phyloP scores from a whole-genome alignment of 495 filamentous ascomycete genomes.

The Lophium mytilinum region DNA sequence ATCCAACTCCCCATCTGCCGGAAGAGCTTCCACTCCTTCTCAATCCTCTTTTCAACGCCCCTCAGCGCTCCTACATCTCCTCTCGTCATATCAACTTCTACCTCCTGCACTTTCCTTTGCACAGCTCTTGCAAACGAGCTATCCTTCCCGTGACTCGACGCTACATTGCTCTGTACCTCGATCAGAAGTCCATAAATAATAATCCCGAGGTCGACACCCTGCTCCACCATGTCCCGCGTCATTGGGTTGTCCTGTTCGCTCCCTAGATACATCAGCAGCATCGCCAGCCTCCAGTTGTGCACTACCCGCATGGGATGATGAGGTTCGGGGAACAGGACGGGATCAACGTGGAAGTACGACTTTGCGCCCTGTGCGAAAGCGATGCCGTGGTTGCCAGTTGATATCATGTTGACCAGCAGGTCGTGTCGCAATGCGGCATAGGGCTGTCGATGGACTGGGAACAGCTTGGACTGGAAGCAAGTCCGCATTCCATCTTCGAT shows the following conservation, averaged over 20 bases:
- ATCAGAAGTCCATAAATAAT: constrained; percentile 28
- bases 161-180: constrained; percentile 23
- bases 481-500: constrained; percentile 17
- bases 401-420: constrained; percentile 24
- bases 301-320: constrained; percentile 33
- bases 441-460: constrained; percentile 25
- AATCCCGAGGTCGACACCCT: constrained; percentile 23
- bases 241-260: constrained; percentile 1
- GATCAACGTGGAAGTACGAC: constrained; percentile 27
- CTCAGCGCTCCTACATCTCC: background rate
- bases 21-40: constrained; percentile 1
- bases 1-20: constrained; percentile 13
- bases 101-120: constrained; percentile 17
- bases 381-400: constrained; percentile 2
- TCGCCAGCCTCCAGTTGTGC: constrained; percentile 31
- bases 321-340: constrained; percentile 27
- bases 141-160: constrained; percentile 29
- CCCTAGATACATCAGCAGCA: constrained; percentile 25
- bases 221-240: constrained; percentile 3
- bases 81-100: constrained; percentile 10
- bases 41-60: constrained; percentile 1
- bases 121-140: constrained; percentile 29
- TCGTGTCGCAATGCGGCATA: constrained; percentile 26
- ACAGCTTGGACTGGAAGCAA: constrained; percentile 15
- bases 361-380: constrained; percentile 23